Base-by-base conservation (phyloP, 1,139 yeast genomes). In the Protomyces pachydermus region DNA sequence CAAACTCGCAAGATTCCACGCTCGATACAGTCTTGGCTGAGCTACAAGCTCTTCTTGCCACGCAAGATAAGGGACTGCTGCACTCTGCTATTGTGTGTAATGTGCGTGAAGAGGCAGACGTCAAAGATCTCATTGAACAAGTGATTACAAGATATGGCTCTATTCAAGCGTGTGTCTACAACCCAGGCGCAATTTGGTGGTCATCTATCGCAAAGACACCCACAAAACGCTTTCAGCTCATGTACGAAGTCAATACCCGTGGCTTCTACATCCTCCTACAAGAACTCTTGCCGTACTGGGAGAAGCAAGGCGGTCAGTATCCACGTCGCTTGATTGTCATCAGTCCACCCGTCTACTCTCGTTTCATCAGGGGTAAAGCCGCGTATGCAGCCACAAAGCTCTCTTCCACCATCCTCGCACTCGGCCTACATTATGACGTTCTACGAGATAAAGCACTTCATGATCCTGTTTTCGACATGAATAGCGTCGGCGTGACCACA, bases 171-270 rank as follows among this genome's bases (percentile, higher is more conserved):
- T 3, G 50, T 42, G 16, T 56, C 34, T 56, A 56, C 54, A 56
- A 46, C 34, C 60, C 60, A 23, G 60, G 60, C 20, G 60, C 60
- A 10, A 48, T 46, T 4, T 56, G 60, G 54, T 56, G 60, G 60
- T 56, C 54, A 3, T 10, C 60, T n/a, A 39, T 56, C 12, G 34
- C 35, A 6, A 56, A 53, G 34, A 56, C 54, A 3, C 60, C 60
- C 8, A 46, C 54, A 14, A 46, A 56, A 32, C 60, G 60, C 32
- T 56, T 46, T 39, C 39, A 48, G 5, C 37, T 56, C 53, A 46
- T 56, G 54, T 54, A 56, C 20, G 32, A 46, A 20, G 23, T 56
- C 60, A 56, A 56, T 32, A 28, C 42, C 12, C 32, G 46, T 12
- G 60, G 60, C 45, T 45, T 56, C 32, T 56, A 46, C 46, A 48